phyloP scores from a whole-genome alignment of 176 grass and related monocot genomes.

The Hsuehochloa calcarea region DNA sequence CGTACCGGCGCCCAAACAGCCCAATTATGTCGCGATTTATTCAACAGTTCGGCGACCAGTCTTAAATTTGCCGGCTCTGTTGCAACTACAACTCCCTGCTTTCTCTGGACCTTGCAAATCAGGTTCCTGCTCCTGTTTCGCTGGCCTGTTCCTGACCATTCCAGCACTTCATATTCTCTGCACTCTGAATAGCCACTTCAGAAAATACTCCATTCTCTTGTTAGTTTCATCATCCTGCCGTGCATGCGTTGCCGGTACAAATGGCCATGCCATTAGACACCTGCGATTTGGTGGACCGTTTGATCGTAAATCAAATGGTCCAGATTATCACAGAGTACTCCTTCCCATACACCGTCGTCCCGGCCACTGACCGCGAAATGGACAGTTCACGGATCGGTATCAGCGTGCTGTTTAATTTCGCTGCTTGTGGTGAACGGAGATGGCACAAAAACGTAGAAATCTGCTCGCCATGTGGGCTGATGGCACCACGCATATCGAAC shows the following conservation, averaged over 20 bases:
- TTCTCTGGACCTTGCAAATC: neutral
- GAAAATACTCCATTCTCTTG: neutral
- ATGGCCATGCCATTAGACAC: neutral
- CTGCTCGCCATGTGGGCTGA: neutral
- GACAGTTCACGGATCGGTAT: neutral
- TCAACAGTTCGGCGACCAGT: neutral
- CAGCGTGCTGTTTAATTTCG: neutral
- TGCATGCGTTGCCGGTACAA: neutral
- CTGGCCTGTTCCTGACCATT: neutral
- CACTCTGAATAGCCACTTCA: no score
- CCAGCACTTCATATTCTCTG: neutral
- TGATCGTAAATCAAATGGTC: neutral
- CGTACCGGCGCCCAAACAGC: slow-evolving; percentile 17
- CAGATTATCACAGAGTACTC: neutral
- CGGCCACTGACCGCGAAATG: neutral
- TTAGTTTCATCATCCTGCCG: neutral
- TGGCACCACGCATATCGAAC: neutral
- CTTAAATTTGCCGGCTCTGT: neutral
- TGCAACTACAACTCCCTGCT: neutral
- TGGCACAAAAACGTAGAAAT: neutral
- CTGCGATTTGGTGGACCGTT: neutral
- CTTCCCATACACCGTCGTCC: neutral
- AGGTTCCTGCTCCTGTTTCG: neutral
- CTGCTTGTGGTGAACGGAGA: neutral
- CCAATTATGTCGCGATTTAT: neutral